Conservation (phyloP, 768 basidiomycete species). For the Phanerodontia chrysosporium region DNA sequence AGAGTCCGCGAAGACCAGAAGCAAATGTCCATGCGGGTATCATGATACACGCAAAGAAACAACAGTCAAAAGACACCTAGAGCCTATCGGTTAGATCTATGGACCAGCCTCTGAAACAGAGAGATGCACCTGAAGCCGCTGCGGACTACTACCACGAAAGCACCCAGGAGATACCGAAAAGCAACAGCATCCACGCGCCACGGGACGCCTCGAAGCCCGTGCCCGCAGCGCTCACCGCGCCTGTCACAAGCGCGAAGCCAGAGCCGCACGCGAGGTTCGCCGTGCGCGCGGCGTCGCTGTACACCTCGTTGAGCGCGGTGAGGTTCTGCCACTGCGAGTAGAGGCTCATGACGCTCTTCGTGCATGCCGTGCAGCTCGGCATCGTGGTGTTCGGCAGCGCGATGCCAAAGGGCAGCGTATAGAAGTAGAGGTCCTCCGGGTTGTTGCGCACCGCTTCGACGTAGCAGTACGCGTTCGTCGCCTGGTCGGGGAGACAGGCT, state of each 20-base stretch:
- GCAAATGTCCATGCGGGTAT: background rate
- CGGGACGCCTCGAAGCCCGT: background rate
- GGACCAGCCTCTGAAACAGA: too few species aligned
- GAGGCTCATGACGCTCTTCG: conserved; percentile 49
- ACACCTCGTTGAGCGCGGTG: conserved; percentile 42
- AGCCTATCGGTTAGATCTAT: background rate
- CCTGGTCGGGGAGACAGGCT: conserved; percentile 56
- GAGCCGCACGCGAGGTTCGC: conserved; percentile 49
- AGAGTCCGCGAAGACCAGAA: background rate
- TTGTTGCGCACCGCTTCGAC: conserved; percentile 56
- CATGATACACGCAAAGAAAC: background rate
- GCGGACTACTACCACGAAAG: background rate
- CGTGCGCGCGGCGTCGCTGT: conserved; percentile 41
- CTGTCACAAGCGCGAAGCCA: conserved; percentile 32
- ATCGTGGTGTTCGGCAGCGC: conserved; percentile 44
- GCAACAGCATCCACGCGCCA: background rate
- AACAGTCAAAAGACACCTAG: background rate
- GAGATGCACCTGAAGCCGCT: background rate
- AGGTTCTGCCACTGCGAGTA: conserved; percentile 42
- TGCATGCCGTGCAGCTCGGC: conserved; percentile 63
- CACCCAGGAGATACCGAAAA: background rate
- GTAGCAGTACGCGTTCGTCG: conserved; percentile 69
- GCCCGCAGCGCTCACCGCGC: background rate
- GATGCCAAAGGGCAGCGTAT: conserved; percentile 59
- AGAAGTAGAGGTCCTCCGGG: conserved; percentile 70